Conservation (phyloP, 306 rosid genomes). For the Acmispon strigosus region DNA sequence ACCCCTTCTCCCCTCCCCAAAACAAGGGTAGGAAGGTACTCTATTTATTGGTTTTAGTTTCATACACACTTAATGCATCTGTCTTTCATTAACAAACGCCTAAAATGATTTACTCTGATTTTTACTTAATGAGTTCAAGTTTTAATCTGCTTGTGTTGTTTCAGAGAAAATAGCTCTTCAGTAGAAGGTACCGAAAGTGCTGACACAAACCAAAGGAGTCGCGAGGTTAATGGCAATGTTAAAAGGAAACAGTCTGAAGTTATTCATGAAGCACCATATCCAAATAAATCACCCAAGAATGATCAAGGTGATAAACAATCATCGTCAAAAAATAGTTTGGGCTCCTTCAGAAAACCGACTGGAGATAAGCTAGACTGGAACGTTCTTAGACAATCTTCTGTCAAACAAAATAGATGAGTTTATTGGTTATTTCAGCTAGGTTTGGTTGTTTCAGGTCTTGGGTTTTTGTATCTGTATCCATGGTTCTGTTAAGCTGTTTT, state of each 20-base stretch:
- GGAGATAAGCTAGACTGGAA: constrained; percentile 64
- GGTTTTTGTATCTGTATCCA: constrained; percentile 13
- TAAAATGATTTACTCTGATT: not conserved
- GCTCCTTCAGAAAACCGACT: constrained; percentile 59
- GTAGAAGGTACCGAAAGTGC: constrained; percentile 34
- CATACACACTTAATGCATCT: not conserved
- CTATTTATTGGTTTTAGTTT: not conserved
- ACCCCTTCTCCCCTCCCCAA: not conserved
- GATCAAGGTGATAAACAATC: constrained; percentile 31
- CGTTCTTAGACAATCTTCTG: constrained; percentile 54
- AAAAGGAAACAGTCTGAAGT: constrained; percentile 60
- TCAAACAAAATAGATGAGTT: constrained; percentile 39
- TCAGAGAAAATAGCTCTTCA: constrained; percentile 52
- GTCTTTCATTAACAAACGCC: not conserved
- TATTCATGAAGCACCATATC: constrained; percentile 35
- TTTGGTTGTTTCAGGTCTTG: not conserved
- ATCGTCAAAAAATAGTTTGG: constrained; percentile 31
- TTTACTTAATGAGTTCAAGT: not conserved
- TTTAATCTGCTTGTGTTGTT: constrained; percentile 17
- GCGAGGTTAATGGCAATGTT: constrained; percentile 34
- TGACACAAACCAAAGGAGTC: constrained; percentile 2
- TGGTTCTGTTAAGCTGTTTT: not conserved
- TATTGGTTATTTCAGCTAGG: constrained; percentile 17
- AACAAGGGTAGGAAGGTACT: not conserved
- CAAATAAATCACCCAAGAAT: constrained; percentile 47